phyloP scores from a whole-genome alignment of 2,329 filamentous ascomycete genomes.

The Thielaviopsis euricoi region DNA sequence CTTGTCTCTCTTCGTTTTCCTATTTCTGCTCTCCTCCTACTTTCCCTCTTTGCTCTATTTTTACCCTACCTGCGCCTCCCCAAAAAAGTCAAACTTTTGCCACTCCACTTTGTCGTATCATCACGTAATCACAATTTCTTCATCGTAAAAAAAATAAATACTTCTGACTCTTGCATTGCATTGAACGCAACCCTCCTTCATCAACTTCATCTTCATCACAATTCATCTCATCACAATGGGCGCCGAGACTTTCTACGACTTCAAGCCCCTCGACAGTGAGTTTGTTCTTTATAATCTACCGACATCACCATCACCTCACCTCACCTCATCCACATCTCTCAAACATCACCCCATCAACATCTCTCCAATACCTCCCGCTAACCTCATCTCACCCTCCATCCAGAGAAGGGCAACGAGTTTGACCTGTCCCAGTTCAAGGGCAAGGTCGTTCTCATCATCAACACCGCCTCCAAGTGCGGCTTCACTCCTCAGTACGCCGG shows the following conservation, averaged over 20 bases:
- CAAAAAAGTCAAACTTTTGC: background rate
- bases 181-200: too few species aligned
- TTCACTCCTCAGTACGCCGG: slow-evolving; percentile 92
- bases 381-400: slow-evolving; percentile 1
- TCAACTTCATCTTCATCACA: background rate
- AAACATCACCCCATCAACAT: background rate
- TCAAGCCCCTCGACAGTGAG: slow-evolving; percentile 68
- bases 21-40: background rate
- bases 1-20: background rate
- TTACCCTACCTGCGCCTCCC: too few species aligned
- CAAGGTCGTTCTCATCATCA: slow-evolving; percentile 92
- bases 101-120: background rate
- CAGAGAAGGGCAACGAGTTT: slow-evolving; percentile 47
- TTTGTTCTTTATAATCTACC: slow-evolving; percentile 14
- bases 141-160: background rate
- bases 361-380: background rate
- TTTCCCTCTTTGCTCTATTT: background rate
- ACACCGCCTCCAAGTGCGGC: slow-evolving; percentile 96
- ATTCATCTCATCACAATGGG: background rate
- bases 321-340: background rate
- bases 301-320: background rate
- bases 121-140: background rate
- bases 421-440: slow-evolving; percentile 57
- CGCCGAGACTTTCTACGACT: slow-evolving; percentile 52
- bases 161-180: background rate